These are phyloP conservation scores for Crithidia mellificae DNA, from an alignment of 208 protist genomes.

Conservation along the genomic window DNA sequence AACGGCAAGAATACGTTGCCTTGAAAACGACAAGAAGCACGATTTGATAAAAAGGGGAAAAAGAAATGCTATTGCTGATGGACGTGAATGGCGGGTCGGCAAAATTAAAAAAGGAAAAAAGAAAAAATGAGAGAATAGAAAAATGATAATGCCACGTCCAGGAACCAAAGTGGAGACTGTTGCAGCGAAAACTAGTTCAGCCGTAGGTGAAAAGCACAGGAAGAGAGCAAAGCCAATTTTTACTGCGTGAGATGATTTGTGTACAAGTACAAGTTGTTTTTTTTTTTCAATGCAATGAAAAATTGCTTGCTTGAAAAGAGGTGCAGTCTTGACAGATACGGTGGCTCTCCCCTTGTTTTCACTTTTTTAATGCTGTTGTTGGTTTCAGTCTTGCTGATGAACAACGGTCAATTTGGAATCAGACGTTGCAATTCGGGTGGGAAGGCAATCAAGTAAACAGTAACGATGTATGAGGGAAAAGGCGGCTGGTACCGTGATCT, in stretches of 20 bases:
- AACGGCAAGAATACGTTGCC: neutral
- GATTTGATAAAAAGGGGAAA: neutral
- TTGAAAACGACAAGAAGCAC: neutral
- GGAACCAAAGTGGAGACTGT: neutral
- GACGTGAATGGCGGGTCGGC: neutral
- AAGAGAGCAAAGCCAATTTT: conserved; percentile 1
- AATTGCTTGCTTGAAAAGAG: neutral
- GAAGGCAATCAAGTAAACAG: neutral
- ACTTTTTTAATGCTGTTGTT: neutral
- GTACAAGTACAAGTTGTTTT: neutral
- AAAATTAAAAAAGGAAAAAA: neutral
- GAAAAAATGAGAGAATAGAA: conserved; percentile 1
- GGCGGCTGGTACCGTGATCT: neutral
- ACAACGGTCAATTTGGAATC: neutral
- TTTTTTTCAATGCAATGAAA: neutral
- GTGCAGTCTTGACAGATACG: no score
- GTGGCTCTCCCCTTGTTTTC: no score
- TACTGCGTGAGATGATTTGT: neutral
- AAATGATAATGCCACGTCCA: neutral
- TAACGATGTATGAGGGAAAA: conserved; percentile 1
- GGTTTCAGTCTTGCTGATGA: neutral
- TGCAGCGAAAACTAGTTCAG: neutral
- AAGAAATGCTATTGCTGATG: neutral
- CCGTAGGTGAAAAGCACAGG: neutral
- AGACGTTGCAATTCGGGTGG: neutral